Base-by-base conservation (phyloP, 352 stramenopile genomes). In the Phytophthora ramorum region DNA sequence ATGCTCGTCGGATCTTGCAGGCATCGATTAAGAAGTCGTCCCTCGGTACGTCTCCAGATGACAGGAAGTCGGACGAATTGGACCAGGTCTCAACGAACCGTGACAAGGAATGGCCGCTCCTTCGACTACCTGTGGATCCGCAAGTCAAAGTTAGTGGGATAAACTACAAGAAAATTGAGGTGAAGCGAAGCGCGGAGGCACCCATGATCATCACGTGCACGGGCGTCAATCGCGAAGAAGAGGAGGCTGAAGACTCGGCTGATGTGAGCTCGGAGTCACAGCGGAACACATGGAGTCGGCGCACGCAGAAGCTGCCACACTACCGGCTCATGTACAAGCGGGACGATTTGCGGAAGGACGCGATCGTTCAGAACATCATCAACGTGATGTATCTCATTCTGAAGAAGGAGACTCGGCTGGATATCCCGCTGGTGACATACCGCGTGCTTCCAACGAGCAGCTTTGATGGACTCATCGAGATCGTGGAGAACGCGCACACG, bases 291-390 rank as follows among this genome's bases (percentile, higher is more conserved):
- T 69, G 66, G 55, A 75, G 64, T 46, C 58, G 70, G 7, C 60
- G 66, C 16, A 65, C 57, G 7, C 71, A 77, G 19, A 74, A 58
- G 9, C 32, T 89, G 22, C 69, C 81, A 12, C 83, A 81, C 55
- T 95, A 93, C 63, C 85, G 87, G 0, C 66, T 95, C 46, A 95
- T 95, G 87, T 95, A 93, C 83, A 95, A 95, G 62, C 85, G 87
- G 10, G 87, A 96, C 46, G 87, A 96, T 65, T 55, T 96, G 6
- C 84, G 87, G 12, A 96, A 94, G 63, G 87, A 96, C 61, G 77
- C 84, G 3, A 89, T 92, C 30, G 85, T 96, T 50, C 87, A 94
- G 63, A 96, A 94, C 68, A 94, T 94, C 58, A 96, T 96, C 68
- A 93, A 92, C 66, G 83, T 96, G 59, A 96, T 96, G 87, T 94